Evolutionary conservation across 1,284 basidiomycete genomes (phyloP).

Genomic region (Trichosporon coremiiforme): DNA sequence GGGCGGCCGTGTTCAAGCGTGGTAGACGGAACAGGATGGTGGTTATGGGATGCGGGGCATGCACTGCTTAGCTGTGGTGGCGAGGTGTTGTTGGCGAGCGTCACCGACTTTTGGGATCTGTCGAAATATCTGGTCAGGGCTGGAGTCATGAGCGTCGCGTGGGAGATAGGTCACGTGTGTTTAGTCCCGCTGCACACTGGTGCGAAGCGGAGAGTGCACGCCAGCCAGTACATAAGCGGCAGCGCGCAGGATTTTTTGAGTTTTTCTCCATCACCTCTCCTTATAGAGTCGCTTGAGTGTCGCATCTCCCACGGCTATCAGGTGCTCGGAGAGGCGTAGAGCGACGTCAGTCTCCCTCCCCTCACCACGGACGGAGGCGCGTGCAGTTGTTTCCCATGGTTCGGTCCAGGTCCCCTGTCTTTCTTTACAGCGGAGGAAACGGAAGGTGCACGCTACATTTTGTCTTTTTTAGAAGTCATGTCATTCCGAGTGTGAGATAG

Average conservation of each 20-base stretch:
- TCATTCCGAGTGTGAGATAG: background rate
- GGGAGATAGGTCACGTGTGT: background rate
- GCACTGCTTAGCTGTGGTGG: background rate
- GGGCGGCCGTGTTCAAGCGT: background rate
- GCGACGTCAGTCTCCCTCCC: constrained; percentile 40
- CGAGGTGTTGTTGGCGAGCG: background rate
- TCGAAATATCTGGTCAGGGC: background rate
- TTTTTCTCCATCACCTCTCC: constrained; percentile 32
- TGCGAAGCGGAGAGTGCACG: background rate
- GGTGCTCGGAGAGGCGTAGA: constrained; percentile 49
- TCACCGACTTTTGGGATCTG: background rate
- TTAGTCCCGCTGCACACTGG: background rate
- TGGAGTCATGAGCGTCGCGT: background rate
- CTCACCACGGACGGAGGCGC: constrained; percentile 39
- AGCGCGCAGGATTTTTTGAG: background rate
- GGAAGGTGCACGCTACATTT: constrained; percentile 34
- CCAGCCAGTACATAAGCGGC: background rate
- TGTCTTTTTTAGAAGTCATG: background rate
- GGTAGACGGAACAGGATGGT: constrained; percentile 17
- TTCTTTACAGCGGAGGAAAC: constrained; percentile 6
- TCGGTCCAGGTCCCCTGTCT: constrained; percentile 28
- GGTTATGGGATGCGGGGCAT: background rate
- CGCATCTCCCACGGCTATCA: constrained; percentile 38
- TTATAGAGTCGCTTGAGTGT: constrained; percentile 46
- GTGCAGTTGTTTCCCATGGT: constrained; percentile 38